Base-by-base conservation (phyloP, 2,329 filamentous ascomycete genomes). In the Trichoderma brevicompactum region DNA sequence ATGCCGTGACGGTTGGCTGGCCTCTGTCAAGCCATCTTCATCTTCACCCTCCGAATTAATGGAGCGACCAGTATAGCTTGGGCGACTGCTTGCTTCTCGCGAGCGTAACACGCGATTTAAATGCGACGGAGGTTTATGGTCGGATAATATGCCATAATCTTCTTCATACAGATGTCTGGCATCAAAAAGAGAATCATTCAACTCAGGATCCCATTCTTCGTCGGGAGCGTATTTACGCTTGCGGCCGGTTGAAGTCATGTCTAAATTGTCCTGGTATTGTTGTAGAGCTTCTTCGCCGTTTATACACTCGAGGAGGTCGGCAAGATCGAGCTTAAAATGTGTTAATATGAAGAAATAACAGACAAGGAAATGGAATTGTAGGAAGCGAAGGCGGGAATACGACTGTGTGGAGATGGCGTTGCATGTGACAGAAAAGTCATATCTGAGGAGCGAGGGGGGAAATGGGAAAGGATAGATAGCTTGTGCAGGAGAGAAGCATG, bases 261-360 rank as follows among this genome's bases (percentile, higher is more conserved):
- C 13, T 5, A 19, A 17, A 4, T 7, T n/a, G 7, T 53, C 40
- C 23, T 60, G 40, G 64, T 68, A 71, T 9, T 67, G 66, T 10
- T 67, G 58, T 40, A 80, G 67, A 5, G 76, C 74, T 36, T 61
- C 63, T 63, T 68, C 69, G 43, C 77, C 78, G 72, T 77, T 77
- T 40, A 75, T 68, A 10, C 76, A 67, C 5, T 68, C 64, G 59
- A 75, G 56, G 0, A 80, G 72, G 9, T 77, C 66, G 19, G 71
- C 65, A 23, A 73, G 68, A 17, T 72, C 65, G 53, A 79, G 67
- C 78, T 79, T 69, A 23, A 36, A 19, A 36, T 41, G 7, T 50
- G 60, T 67, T 38, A 67, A 63, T 64, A 48, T 12, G 28, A n/a
- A 28, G 12, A 41, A 36, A 6, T 7, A 5, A 34, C 36, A 48